phyloP scores from a whole-genome alignment of 306 rosid genomes.

The Vigna hirtella region DNA sequence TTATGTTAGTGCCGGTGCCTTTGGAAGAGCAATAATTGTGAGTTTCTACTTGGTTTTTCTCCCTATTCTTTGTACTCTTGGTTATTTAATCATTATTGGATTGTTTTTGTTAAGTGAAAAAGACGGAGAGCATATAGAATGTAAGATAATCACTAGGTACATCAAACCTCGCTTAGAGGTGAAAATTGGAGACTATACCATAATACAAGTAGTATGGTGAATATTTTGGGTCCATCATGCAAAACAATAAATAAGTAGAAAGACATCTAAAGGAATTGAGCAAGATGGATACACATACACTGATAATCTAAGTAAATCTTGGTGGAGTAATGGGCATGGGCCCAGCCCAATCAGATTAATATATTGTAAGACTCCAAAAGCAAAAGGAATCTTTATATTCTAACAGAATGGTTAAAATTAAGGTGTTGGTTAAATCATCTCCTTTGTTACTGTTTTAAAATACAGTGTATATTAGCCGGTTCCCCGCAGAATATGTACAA shows the following conservation, averaged over 20 bases:
- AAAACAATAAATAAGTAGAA: background rate
- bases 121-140: background rate
- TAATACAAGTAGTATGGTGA: background rate
- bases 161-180: background rate
- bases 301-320: background rate
- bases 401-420: constrained; percentile 2
- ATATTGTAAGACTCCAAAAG: constrained; percentile 1
- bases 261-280: background rate
- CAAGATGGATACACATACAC: background rate
- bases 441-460: background rate
- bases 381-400: background rate
- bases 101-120: background rate
- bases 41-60: constrained; percentile 52
- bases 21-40: constrained; percentile 95
- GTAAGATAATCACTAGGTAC: background rate
- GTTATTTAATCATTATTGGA: constrained; percentile 5
- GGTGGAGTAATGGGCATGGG: background rate
- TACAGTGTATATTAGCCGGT: constrained; percentile 6
- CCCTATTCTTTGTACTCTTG: background rate
- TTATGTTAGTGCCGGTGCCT: constrained; percentile 98
- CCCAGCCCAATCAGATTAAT: background rate
- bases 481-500: constrained; percentile 4
- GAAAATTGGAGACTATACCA: background rate
- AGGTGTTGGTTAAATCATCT: constrained; percentile 15
- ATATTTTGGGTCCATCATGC: background rate